A percentile compares a stretch with the other conserved stretches of the same genome.
These are phyloP conservation scores for Globisporangium yorkense DNA, from an alignment of 352 stramenopile species.

Conservation along the genomic window DNA sequence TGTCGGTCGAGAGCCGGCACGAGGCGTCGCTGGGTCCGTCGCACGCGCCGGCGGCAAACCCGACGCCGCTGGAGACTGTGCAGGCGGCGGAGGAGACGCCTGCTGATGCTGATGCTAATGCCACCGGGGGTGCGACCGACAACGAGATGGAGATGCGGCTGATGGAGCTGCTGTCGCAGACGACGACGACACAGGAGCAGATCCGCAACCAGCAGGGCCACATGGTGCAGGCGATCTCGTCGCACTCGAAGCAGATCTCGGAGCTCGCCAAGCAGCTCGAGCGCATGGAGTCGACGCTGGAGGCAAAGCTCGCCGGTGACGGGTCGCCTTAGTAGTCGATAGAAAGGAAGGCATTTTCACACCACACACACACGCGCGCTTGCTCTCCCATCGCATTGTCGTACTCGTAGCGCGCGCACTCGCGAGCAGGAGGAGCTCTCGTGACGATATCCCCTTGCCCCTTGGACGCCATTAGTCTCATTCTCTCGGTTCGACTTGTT, in stretches of 20 bases:
- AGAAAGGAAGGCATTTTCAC: constrained; percentile 1
- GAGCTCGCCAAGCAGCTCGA: constrained; percentile 76
- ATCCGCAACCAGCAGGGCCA: constrained; percentile 71
- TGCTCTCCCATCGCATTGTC: not conserved
- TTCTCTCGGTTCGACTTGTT: too few relatives aligned
- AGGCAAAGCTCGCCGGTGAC: constrained; percentile 39
- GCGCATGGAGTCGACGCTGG: constrained; percentile 66
- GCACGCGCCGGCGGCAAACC: not conserved
- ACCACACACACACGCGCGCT: not conserved
- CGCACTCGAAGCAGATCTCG: constrained; percentile 75
- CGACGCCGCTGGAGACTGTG: constrained; percentile 2
- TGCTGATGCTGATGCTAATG: not conserved
- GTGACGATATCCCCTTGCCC: too few relatives aligned
- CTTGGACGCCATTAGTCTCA: too few relatives aligned
- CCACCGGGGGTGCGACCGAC: constrained; percentile 14
- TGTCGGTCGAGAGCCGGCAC: constrained; percentile 12
- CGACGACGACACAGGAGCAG: constrained; percentile 75
- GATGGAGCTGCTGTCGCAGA: constrained; percentile 75
- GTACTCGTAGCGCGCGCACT: too few relatives aligned
- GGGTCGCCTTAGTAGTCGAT: constrained; percentile 4
- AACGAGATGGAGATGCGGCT: constrained; percentile 73
- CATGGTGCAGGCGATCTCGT: constrained; percentile 75
- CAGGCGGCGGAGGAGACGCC: not conserved
- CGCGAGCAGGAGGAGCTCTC: too few relatives aligned
- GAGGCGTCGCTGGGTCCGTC: constrained; percentile 2